Evolutionary conservation across 2,329 filamentous ascomycete genomes (phyloP), one percentile per base, ranked within the genome.

Genomic region (Pyrenophora teres): DNA sequence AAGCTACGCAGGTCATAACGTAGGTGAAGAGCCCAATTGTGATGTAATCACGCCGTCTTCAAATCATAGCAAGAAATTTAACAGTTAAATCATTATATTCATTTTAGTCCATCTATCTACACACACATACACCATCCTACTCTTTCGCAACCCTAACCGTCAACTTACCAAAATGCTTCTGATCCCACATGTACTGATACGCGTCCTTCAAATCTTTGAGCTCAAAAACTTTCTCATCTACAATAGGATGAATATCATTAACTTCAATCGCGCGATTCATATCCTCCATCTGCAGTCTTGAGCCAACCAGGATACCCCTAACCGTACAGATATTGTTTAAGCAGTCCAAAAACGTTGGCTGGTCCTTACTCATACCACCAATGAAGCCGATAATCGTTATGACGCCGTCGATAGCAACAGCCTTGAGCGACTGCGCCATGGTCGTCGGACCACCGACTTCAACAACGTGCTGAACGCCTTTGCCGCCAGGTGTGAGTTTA

Each of bases 371-470:
- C 42, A 65, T 70, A 12, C 80, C 81, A 13, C 78, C 81, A n/a
- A 85, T 66, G 70, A 84, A 84, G 2, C 83, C 83, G 49, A 85
- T 83, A 50, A 85, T 77, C 52, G 69, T 77, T 30, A 73, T 72
- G 12, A 83, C 71, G 30, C 82, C 83, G 57, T 84, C 83, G 25
- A 78, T 77, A 45, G 75, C 76, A 50, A 84, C 73, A 1, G 81
- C 80, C 56, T 79, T 79, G 35, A 87, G 71, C 2, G 71, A 74
- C 58, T 76, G 73, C 2, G 74, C 62, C 57, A 89, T 77, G 0
- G 85, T 88, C n/a, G 77, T 78, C 0, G 83, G 77, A 0, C 87
- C 87, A 10, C 84, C 87, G n/a, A 88, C 81, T 61, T 90, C 87
- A 33, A 88, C 64, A 33, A 89, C 74, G 54, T 86, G 78, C 60